phyloP scores from a whole-genome alignment of 2,329 filamentous ascomycete species.

The Fusarium phyllophilum region DNA sequence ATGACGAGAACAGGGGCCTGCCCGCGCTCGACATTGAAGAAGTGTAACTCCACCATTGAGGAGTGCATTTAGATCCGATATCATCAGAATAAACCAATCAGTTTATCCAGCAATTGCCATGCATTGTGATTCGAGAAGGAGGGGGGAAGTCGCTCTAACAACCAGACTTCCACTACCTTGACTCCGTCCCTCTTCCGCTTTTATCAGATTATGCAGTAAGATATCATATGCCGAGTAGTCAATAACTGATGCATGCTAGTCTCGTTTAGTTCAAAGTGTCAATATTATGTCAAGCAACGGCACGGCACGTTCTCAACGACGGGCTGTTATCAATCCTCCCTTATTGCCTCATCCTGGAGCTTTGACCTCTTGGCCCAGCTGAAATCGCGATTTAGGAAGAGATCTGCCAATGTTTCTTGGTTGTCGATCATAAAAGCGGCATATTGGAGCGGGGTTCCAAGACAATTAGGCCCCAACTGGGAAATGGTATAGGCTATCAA shows the following conservation, averaged over 20 bases:
- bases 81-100: not conserved
- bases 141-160: not conserved
- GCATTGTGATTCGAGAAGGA: not conserved
- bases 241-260: not conserved
- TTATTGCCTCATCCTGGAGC: not conserved
- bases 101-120: not conserved
- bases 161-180: not conserved
- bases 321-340: not conserved
- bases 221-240: not conserved
- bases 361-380: not conserved
- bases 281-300: rapidly evolving
- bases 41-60: not conserved
- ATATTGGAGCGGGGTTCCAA: not conserved
- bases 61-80: not conserved
- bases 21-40: not conserved
- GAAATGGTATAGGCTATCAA: not conserved
- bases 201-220: not conserved
- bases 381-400: not conserved
- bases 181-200: rapidly evolving
- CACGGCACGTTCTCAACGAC: not conserved
- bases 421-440: not conserved
- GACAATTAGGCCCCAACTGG: not conserved
- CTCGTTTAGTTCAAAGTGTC: rapidly evolving
- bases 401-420: not conserved
- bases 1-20: not conserved